A percentile compares a stretch with the other conserved stretches of the same genome.
Evolutionary conservation across 352 stramenopile species (phyloP).

Genomic region (Pythium aphanidermatum): DNA sequence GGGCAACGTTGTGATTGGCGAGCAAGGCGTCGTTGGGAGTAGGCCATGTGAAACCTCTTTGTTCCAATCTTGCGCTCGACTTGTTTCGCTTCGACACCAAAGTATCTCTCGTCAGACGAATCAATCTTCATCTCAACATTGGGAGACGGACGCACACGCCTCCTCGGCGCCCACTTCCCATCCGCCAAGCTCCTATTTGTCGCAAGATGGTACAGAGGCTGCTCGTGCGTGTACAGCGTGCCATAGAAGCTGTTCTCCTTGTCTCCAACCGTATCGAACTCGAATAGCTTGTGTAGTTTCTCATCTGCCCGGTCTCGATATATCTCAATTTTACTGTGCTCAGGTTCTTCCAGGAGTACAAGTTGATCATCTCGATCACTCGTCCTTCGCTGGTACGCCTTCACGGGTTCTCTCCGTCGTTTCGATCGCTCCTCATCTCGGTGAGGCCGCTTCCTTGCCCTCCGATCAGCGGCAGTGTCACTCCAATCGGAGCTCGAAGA

Average conservation of each 20-base stretch:
- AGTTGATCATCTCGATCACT: too few species aligned
- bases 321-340: slow-evolving; percentile 11
- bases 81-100: slow-evolving; percentile 35
- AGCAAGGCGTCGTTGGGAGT: slow-evolving; percentile 49
- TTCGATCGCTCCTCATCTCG: background rate
- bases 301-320: slow-evolving; percentile 5
- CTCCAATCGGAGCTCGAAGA: background rate
- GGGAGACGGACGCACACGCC: too few species aligned
- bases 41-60: slow-evolving; percentile 56
- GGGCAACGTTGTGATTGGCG: slow-evolving; percentile 3
- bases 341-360: slow-evolving; percentile 6
- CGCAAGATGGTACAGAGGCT: slow-evolving; percentile 52
- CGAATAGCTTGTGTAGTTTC: slow-evolving; percentile 59
- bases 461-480: background rate
- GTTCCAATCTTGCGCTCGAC: slow-evolving; percentile 31
- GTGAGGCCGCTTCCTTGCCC: background rate
- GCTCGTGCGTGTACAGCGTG: slow-evolving; percentile 54
- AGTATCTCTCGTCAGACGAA: slow-evolving; percentile 34
- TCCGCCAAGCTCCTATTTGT: slow-evolving; percentile 40
- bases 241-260: slow-evolving; percentile 65
- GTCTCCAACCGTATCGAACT: slow-evolving; percentile 61
- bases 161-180: too few species aligned
- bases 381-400: too few species aligned
- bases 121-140: slow-evolving; percentile 13
- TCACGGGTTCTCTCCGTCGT: background rate